Base-by-base conservation (phyloP, 495 filamentous ascomycete species). In the Jackrogersella multiformis region DNA sequence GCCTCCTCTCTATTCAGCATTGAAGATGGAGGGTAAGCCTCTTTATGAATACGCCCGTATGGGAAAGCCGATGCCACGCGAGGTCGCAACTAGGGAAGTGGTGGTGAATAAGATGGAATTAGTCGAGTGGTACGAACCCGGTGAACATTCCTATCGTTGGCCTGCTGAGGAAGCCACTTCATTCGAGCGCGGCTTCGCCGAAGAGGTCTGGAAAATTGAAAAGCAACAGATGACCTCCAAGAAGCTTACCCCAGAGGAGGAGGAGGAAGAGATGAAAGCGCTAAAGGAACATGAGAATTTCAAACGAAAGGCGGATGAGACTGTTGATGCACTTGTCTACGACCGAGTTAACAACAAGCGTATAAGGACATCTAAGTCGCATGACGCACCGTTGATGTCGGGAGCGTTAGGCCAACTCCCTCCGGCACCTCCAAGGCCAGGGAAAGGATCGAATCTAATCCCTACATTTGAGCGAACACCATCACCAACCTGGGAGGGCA, bases 1-100 rank as follows among this genome's bases (percentile, higher is more conserved):
- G 66, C 96, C 96, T 34, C 95, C 94, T 20, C 87, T 99, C 20
- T 88, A 92, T 75, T 96, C 92, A n/a, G 94, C 96, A 23, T 81
- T 98, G 36, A 90, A 90, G 73, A 89, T 97, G 66, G 80, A 97
- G 54, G 95, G 95, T 1, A 98, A 97, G 80, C 88, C 88, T 26
- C 81, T 97, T 26, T 99, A 98, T 71, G 93, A 99, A 80, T 98
- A 98, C 78, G 96, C 96, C 24, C 81, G 96, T 12, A 92, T 91
- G 73, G 96, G 96, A 1, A 92, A 90, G 73, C 84, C 89, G 52
- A 86, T 94, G 6, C 94, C 94, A 2, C 80, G 88, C 56, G 91
- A 96, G 77, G 95, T 99, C 52, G 82, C 92, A 75, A 83, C 88
- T 58, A 77, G 95, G 53, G 87, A 89, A 0, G 90, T 98, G 3